Percentiles rank a stretch among this genome's conserved stretches.
Evolutionary conservation across 805 yeast genomes (phyloP).

Genomic region (Ogataea nitratoaversa): DNA sequence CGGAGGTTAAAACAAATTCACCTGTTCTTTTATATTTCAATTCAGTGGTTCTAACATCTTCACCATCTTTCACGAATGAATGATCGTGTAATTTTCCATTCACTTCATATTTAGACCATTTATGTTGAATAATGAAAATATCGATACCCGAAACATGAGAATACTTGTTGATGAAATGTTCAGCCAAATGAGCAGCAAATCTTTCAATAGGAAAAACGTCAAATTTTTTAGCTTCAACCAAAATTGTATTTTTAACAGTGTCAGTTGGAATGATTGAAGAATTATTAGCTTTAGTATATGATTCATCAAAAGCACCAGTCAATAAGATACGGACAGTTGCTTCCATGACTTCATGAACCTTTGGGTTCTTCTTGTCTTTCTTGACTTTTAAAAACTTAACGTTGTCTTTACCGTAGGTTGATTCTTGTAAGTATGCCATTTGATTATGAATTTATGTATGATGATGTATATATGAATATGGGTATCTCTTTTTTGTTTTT

Average conservation of each 20-base stretch:
- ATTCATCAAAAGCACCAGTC: slow-evolving; percentile 71
- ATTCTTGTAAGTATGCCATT: slow-evolving; percentile 34
- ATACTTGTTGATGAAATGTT: slow-evolving; percentile 77
- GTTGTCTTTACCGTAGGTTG: slow-evolving; percentile 88
- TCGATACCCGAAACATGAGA: slow-evolving; percentile 70
- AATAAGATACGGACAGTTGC: slow-evolving; percentile 74
- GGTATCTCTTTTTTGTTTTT: no score
- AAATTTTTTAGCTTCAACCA: slow-evolving; percentile 74
- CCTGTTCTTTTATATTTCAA: slow-evolving; percentile 50
- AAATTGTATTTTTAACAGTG: slow-evolving; percentile 84
- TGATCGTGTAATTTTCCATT: slow-evolving; percentile 76
- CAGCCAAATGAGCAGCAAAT: slow-evolving; percentile 79
- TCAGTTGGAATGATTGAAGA: slow-evolving; percentile 90
- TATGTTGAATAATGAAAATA: slow-evolving; percentile 62
- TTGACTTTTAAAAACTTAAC: slow-evolving; percentile 89
- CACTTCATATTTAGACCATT: slow-evolving; percentile 75
- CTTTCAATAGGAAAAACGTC: slow-evolving; percentile 90
- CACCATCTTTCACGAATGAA: slow-evolving; percentile 81
- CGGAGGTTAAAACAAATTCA: slow-evolving; percentile 57
- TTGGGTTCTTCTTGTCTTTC: slow-evolving; percentile 68
- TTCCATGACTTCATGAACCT: slow-evolving; percentile 77
- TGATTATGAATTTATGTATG: not conserved
- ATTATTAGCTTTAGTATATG: slow-evolving; percentile 88
- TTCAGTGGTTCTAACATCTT: slow-evolving; percentile 65
- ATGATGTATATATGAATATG: no score